phyloP scores from a whole-genome alignment of 2,329 filamentous ascomycete species.

The Camillea tinctor region DNA sequence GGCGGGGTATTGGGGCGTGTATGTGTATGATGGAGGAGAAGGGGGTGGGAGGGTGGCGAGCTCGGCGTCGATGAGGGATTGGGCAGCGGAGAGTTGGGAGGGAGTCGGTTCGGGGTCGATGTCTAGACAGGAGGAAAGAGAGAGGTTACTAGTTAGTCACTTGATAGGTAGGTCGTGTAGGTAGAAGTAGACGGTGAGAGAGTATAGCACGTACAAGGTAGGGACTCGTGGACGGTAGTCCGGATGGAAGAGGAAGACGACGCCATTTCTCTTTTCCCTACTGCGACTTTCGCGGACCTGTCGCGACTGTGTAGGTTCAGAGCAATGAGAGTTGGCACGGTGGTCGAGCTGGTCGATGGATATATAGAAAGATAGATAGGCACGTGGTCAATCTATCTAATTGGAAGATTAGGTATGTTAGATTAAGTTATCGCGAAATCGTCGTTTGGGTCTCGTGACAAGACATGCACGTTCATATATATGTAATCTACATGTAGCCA shows the following conservation, averaged over 20 bases:
- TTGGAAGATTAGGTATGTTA: no score
- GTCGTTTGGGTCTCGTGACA: no score
- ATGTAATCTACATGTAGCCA: background rate
- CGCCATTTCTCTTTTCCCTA: slow-evolving; percentile 45
- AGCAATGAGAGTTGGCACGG: no score
- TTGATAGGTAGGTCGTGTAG: slow-evolving; percentile 9
- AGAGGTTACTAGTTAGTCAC: slow-evolving; percentile 20
- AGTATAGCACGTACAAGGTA: slow-evolving; percentile 72
- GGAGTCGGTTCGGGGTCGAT: slow-evolving; percentile 73
- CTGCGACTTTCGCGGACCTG: background rate
- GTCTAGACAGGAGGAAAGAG: slow-evolving; percentile 51
- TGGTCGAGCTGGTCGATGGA: no score
- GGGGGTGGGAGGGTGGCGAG: slow-evolving; percentile 48
- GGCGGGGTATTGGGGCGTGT: slow-evolving; percentile 59
- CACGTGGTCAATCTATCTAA: no score
- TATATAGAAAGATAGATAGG: no score
- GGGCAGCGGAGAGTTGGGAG: slow-evolving; percentile 62
- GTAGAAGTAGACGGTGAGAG: slow-evolving; percentile 9
- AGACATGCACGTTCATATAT: no score
- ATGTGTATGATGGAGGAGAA: slow-evolving; percentile 34
- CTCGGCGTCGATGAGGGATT: slow-evolving; percentile 68
- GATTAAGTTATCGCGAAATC: no score
- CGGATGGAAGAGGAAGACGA: slow-evolving; percentile 49
- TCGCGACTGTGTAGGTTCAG: no score
- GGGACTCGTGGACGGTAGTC: slow-evolving; percentile 71